A percentile compares a stretch with the other conserved stretches of the same genome.
Evolutionary conservation across 2,329 filamentous ascomycete genomes (phyloP).

Genomic region (Alternaria triticimaculans): DNA sequence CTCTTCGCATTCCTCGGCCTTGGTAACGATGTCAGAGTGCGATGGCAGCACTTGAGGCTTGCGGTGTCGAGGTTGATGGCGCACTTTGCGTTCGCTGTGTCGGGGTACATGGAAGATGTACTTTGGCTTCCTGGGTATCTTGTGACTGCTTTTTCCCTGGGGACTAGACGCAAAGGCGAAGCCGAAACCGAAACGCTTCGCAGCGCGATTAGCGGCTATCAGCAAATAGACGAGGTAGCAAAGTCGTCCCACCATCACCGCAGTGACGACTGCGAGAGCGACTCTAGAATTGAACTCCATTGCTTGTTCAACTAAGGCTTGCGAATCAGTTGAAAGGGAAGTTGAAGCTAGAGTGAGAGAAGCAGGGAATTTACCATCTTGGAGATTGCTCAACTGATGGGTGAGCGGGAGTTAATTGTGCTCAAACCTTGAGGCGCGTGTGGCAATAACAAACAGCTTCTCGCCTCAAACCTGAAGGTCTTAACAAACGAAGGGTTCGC

Average conservation of each 20-base stretch:
- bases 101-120: not conserved
- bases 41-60: not conserved
- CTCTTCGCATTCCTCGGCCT: not conserved
- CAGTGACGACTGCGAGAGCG: not conserved
- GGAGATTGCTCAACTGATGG: not conserved
- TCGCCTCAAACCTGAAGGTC: not conserved
- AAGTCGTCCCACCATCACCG: not conserved
- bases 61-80: not conserved
- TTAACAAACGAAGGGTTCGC: not conserved
- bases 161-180: not conserved
- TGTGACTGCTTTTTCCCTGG: not conserved
- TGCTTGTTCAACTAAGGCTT: not conserved
- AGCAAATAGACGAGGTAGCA: not conserved
- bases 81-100: not conserved
- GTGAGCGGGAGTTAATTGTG: not conserved
- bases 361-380: not conserved
- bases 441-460: not conserved
- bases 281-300: not conserved
- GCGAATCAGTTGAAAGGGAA: not conserved
- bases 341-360: not conserved
- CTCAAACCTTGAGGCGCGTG: not conserved
- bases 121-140: not conserved
- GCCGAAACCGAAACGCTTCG: not conserved
- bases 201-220: not conserved
- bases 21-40: not conserved